phyloP scores from a whole-genome alignment of 2,329 filamentous ascomycete species.

The Penicillium thymicola region DNA sequence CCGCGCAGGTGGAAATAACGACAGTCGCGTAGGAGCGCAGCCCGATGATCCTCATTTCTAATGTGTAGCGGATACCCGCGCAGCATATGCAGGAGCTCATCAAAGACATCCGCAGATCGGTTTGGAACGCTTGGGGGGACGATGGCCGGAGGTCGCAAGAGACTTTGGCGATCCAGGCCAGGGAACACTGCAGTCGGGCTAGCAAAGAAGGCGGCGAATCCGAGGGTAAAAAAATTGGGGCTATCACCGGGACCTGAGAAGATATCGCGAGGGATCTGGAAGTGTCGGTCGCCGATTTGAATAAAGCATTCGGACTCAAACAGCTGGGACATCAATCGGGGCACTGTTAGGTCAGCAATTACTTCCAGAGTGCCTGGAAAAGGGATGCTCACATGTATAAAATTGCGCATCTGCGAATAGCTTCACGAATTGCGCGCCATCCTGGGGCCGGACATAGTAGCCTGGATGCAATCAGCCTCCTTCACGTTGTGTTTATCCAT shows the following conservation, averaged over 20 bases:
- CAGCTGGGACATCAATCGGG: conserved; percentile 82
- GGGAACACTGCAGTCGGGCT: conserved; percentile 78
- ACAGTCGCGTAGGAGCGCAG: conserved; percentile 76
- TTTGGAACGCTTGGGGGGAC: conserved; percentile 76
- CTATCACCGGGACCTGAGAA: conserved; percentile 82
- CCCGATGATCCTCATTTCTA: conserved; percentile 70
- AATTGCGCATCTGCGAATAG: conserved; percentile 94
- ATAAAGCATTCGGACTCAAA: conserved; percentile 92
- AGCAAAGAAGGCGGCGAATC: conserved; percentile 84
- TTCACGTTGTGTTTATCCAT: background rate
- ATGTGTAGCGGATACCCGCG: conserved; percentile 81
- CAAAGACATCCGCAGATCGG: conserved; percentile 78
- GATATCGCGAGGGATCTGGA: conserved; percentile 84
- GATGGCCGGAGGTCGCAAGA: conserved; percentile 84
- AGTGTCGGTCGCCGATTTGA: conserved; percentile 79
- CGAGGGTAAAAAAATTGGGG: conserved; percentile 94
- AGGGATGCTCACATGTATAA: conserved; percentile 66
- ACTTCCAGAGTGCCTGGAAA: background rate
- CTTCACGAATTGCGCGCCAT: conserved; percentile 84
- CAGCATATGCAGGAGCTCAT: conserved; percentile 75
- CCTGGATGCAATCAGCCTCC: conserved; percentile 43
- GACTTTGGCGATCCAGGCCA: conserved; percentile 70
- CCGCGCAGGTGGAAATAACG: conserved; percentile 92
- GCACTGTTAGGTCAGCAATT: conserved; percentile 55
- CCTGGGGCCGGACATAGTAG: conserved; percentile 78